Conservation (phyloP, 2,329 filamentous ascomycete genomes). For the Chaetomium strumarium region DNA sequence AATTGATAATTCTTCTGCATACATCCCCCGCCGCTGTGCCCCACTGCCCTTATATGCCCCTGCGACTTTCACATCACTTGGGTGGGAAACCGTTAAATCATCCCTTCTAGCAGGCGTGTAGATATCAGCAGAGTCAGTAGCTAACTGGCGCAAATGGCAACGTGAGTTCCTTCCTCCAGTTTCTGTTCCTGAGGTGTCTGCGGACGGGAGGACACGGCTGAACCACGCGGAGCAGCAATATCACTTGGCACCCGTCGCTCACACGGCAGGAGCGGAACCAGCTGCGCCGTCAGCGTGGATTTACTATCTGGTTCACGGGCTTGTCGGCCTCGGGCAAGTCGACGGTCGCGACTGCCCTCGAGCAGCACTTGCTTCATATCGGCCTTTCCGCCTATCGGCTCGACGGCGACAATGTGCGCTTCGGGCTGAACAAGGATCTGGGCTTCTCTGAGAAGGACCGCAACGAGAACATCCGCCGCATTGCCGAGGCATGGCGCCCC, state of each 20-base stretch:
- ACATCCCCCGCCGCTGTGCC: too few species aligned
- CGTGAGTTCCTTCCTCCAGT: slow-evolving; percentile 7
- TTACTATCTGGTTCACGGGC: slow-evolving; percentile 97
- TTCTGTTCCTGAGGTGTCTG: too few species aligned
- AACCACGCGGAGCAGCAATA: slow-evolving; percentile 55
- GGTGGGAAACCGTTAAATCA: not conserved
- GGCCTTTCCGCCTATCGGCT: slow-evolving; percentile 82
- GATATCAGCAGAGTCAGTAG: too few species aligned
- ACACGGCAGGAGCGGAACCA: slow-evolving; percentile 70
- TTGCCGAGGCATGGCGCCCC: slow-evolving; percentile 58
- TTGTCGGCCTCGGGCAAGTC: slow-evolving; percentile 96
- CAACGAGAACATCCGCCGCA: slow-evolving; percentile 96
- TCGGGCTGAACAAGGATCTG: slow-evolving; percentile 95
- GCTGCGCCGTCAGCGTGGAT: slow-evolving; percentile 75
- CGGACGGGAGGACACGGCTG: not conserved
- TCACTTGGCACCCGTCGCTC: slow-evolving; percentile 82
- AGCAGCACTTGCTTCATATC: slow-evolving; percentile 90
- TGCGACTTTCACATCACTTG: too few species aligned
- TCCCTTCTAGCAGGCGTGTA: too few species aligned
- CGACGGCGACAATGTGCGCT: slow-evolving; percentile 97
- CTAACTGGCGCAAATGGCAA: slow-evolving; percentile 13
- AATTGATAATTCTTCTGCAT: too few species aligned
- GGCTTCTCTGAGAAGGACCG: slow-evolving; percentile 90
- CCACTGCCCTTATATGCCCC: too few species aligned
- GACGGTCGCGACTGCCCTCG: slow-evolving; percentile 90